A percentile compares a stretch with the other conserved stretches of the same genome.
Conservation (phyloP, 1,284 basidiomycete genomes). For the Ustilago esculenta region DNA sequence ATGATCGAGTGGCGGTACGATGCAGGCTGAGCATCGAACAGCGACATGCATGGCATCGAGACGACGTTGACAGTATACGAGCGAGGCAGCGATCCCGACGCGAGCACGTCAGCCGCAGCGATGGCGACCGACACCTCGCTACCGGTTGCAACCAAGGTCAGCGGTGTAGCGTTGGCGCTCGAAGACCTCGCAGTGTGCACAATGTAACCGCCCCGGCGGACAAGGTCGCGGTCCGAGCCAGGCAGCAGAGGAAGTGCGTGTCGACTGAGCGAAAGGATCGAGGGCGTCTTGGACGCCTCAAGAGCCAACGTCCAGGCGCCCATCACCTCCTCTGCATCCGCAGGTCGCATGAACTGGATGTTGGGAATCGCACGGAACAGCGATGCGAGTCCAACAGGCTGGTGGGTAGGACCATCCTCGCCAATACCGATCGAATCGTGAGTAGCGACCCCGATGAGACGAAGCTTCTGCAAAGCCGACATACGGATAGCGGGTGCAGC, state of each 20-base stretch:
- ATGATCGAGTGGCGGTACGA: conserved; percentile 84
- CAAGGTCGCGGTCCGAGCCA: conserved; percentile 83
- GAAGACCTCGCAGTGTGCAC: conserved; percentile 76
- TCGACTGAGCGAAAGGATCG: conserved; percentile 81
- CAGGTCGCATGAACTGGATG: conserved; percentile 75
- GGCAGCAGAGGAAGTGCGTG: conserved; percentile 93
- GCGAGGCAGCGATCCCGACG: conserved; percentile 73
- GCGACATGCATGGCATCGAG: conserved; percentile 85
- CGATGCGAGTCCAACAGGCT: conserved; percentile 86
- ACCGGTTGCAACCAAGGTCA: conserved; percentile 87
- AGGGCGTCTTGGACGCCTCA: conserved; percentile 78
- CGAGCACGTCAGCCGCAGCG: conserved; percentile 79
- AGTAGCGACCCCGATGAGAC: conserved; percentile 87
- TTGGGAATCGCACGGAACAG: conserved; percentile 91
- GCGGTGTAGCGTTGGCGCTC: conserved; percentile 69
- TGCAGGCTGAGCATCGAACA: conserved; percentile 83
- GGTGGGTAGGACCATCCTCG: conserved; percentile 95
- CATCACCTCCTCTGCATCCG: conserved; percentile 92
- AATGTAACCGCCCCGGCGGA: conserved; percentile 85
- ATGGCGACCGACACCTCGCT: conserved; percentile 85
- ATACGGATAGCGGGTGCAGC: conserved; percentile 88
- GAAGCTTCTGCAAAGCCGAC: conserved; percentile 85
- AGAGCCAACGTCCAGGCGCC: conserved; percentile 85
- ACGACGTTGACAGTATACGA: conserved; percentile 78
- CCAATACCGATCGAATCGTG: conserved; percentile 69